A percentile compares a stretch with the other conserved stretches of the same genome.
Evolutionary conservation across 495 filamentous ascomycete genomes (phyloP).

Genomic region (Penicillium roqueforti): DNA sequence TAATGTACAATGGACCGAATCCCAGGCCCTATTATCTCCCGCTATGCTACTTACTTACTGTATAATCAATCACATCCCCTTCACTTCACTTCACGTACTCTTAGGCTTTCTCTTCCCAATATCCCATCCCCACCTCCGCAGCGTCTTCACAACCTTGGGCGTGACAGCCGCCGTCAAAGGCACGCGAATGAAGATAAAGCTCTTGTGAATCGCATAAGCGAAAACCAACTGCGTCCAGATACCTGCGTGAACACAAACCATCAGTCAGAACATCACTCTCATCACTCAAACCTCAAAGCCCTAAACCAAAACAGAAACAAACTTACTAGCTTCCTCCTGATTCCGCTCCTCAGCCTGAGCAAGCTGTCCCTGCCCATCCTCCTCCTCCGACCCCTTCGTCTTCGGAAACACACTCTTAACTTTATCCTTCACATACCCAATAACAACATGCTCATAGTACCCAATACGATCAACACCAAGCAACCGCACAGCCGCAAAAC

Average conservation of each 20-base stretch:
- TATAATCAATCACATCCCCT: conserved; percentile 13
- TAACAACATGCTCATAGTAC: conserved; percentile 47
- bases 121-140: conserved; percentile 80
- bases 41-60: too few species aligned
- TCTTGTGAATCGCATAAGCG: conserved; percentile 97
- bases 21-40: conserved; percentile 17
- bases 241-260: conserved; percentile 37
- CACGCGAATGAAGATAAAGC: conserved; percentile 90
- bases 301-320: background rate
- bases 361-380: conserved; percentile 12
- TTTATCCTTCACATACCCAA: conserved; percentile 34
- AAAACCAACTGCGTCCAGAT: conserved; percentile 87
- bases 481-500: conserved; percentile 77
- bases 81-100: conserved; percentile 22
- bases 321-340: conserved; percentile 53
- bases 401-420: conserved; percentile 29
- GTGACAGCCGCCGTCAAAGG: conserved; percentile 85
- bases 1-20: conserved; percentile 34
- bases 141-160: conserved; percentile 83
- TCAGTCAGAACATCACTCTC: background rate
- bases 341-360: conserved; percentile 32
- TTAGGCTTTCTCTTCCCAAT: conserved; percentile 61
- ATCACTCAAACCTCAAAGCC: background rate
- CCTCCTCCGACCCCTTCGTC: conserved; percentile 10
- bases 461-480: conserved; percentile 85